phyloP scores from a whole-genome alignment of 495 filamentous ascomycete genomes.

The Trichoderma asperelloides region DNA sequence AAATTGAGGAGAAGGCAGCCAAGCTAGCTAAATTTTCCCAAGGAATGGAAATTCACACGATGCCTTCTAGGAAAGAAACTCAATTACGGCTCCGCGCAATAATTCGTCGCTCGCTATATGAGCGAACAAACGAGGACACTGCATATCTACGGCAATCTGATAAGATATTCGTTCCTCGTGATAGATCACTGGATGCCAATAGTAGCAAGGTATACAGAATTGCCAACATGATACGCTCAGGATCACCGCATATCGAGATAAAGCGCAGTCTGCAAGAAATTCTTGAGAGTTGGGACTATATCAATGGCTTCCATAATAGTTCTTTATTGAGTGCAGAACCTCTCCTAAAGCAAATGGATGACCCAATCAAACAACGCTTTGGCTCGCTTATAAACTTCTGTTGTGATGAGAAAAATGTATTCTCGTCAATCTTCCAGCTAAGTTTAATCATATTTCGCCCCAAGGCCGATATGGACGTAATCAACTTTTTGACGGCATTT shows the following conservation, averaged over 20 bases:
- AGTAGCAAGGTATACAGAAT: constrained; percentile 23
- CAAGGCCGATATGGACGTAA: background rate
- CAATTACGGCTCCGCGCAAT: constrained; percentile 29
- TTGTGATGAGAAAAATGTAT: background rate
- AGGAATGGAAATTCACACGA: background rate
- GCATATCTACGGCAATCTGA: background rate
- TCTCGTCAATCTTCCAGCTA: background rate
- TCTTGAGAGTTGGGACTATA: constrained; percentile 18
- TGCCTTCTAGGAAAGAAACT: background rate
- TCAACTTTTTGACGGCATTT: background rate
- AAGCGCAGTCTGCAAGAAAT: constrained; percentile 15
- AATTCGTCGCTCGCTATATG: constrained; percentile 30
- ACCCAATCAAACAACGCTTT: background rate
- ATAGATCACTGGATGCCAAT: constrained; percentile 12
- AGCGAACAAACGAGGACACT: constrained; percentile 19
- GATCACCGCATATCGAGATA: constrained; percentile 17
- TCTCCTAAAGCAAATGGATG: background rate
- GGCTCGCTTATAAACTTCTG: background rate
- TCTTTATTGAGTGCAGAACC: background rate
- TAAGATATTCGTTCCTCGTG: constrained; percentile 17
- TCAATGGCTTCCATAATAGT: constrained; percentile 16
- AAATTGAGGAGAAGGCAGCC: constrained; percentile 33
- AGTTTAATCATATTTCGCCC: background rate
- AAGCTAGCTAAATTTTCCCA: constrained; percentile 23
- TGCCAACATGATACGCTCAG: constrained; percentile 20